These are phyloP conservation scores for Monosporascus cannonballus DNA, from an alignment of 2,329 filamentous ascomycete genomes.

Conservation along the genomic window DNA sequence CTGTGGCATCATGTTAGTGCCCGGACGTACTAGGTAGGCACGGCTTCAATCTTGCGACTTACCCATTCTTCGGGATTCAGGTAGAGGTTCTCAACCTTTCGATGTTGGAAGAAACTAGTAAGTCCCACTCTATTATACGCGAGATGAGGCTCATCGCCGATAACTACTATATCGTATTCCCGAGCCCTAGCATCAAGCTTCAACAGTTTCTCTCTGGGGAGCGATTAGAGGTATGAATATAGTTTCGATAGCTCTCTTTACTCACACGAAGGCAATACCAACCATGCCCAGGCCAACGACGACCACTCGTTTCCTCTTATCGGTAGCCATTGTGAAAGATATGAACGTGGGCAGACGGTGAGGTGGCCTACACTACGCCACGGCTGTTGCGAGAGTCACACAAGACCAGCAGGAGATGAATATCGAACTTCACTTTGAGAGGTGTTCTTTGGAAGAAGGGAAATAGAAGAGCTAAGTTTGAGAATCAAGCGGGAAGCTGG, in stretches of 20 bases:
- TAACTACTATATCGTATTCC: conserved; percentile 76
- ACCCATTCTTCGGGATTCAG: conserved; percentile 82
- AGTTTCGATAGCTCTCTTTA: conserved; percentile 8
- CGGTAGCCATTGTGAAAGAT: conserved; percentile 36
- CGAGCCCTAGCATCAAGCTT: conserved; percentile 72
- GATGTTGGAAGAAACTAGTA: conserved; percentile 83
- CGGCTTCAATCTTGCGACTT: conserved; percentile 15
- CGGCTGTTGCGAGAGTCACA: conserved; percentile 1
- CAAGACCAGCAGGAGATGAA: not conserved
- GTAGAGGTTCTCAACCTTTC: conserved; percentile 81
- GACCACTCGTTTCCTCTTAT: conserved; percentile 60
- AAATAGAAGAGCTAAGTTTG: not conserved
- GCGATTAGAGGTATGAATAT: conserved; percentile 2
- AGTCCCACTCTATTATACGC: conserved; percentile 89
- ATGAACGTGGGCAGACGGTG: not conserved
- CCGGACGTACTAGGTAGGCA: not conserved
- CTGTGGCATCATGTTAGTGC: conserved; percentile 31
- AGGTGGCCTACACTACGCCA: conserved; percentile 6
- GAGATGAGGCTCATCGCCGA: conserved; percentile 81
- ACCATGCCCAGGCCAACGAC: conserved; percentile 92
- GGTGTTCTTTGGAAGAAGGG: not conserved
- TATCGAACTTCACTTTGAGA: too few species aligned
- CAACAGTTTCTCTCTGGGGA: conserved; percentile 72
- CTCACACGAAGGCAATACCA: conserved; percentile 80
- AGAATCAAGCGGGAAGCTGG: not conserved